A percentile compares a stretch with the other conserved stretches of the same genome.
Conservation (phyloP, 768 basidiomycete species). For the Mycena alexandri region DNA sequence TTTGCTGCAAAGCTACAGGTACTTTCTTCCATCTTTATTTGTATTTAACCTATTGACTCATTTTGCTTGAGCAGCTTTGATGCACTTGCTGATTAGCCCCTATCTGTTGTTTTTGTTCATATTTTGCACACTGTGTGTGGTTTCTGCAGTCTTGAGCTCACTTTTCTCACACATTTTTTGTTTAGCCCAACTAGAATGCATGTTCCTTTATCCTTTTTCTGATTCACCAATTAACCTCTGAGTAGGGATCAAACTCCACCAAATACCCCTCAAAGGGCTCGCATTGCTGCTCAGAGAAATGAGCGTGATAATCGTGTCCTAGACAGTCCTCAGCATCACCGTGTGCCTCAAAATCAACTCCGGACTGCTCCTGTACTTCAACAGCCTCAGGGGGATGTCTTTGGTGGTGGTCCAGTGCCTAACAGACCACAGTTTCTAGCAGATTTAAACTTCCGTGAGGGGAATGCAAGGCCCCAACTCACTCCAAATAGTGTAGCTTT, state of each 20-base stretch:
- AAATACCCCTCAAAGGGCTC: constrained; percentile 18
- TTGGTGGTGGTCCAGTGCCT: constrained; percentile 12
- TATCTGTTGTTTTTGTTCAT: constrained; percentile 1
- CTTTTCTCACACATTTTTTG: background rate
- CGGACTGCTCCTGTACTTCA: background rate
- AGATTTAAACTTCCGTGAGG: background rate
- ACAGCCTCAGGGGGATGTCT: constrained; percentile 3
- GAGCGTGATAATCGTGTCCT: constrained; percentile 19
- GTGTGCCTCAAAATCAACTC: constrained; percentile 8
- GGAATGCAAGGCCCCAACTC: background rate
- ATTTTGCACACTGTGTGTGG: background rate
- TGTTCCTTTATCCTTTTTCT: background rate
- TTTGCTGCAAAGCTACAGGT: too few species aligned
- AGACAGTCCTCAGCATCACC: constrained; percentile 17
- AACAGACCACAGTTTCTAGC: background rate
- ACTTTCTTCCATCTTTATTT: too few species aligned
- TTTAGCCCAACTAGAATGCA: background rate
- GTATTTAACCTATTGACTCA: too few species aligned
- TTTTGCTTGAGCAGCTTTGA: constrained; percentile 5
- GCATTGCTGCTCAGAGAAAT: constrained; percentile 7
- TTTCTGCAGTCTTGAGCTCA: background rate
- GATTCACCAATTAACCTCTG: background rate
- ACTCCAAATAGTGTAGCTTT: constrained; percentile 8
- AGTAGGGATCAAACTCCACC: constrained; percentile 26
- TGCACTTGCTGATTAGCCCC: constrained; percentile 1